Evolutionary conservation across 345 rosid species (phyloP), one percentile per base, ranked within the genome.

Genomic region (Populus simonii): DNA sequence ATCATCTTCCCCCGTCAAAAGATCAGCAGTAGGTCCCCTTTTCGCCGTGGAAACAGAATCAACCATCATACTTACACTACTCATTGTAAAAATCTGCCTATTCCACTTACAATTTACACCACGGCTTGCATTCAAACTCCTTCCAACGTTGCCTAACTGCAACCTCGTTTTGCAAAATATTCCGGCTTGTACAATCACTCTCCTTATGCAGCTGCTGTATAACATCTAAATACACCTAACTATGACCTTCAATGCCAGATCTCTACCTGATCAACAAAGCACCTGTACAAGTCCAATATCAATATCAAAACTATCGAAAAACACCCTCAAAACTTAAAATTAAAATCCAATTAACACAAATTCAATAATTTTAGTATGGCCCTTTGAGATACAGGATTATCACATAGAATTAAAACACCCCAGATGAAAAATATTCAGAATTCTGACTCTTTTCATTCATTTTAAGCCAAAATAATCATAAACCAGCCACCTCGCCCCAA

Each of bases 21-120:
- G 66, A 80, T 86, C 88, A 63, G 78, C 85, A 23, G 83, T 17
- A 1, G 83, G 80, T 18, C 86, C 87, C 49, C 76, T 84, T 65
- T 86, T 90, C 22, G 84, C 94, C 1, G 85, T 70, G 7, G 92
- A 78, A 47, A 85, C 80, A 5, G 93, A 83, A 90, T 92, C 97
- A 25, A 91, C 90, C 98, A 94, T 94, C 97, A 94, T 92, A 80
- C 78, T 94, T 45, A 72, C 31, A 53, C 77, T 76, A 10, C 76
- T 72, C 59, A 71, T 68, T 74, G 43, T 18, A 23, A 82, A 75
- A 33, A 81, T 77, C 66, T 80, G 70, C 33, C 84, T 63, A 36
- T 81, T 81, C 86, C 86, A 80, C 66, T 45, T 74, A 78, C 41
- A 83, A 62, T 71, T 79, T 66, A 84, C 45, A 71, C 83, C 75